Evolutionary conservation across 345 rosid species (phyloP).

Genomic region (Salix koriyanagi): DNA sequence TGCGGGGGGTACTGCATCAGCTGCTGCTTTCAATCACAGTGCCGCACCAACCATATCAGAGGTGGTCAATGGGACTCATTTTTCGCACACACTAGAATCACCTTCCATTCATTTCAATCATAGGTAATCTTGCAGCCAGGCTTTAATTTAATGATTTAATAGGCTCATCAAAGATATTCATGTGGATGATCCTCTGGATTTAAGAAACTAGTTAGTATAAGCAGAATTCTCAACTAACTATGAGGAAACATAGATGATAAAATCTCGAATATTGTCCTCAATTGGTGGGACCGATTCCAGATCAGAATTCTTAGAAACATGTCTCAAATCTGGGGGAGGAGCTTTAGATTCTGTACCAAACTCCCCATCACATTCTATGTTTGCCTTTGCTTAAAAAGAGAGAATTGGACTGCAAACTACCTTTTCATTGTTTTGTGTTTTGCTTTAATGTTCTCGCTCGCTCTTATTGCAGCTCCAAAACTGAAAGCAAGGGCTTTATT

Average conservation of each 20-base stretch:
- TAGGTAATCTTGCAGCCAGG: slow-evolving; percentile 32
- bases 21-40: not conserved
- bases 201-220: no score
- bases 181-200: no score
- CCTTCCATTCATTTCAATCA: slow-evolving; percentile 48
- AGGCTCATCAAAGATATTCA: no score
- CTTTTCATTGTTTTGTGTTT: not conserved
- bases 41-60: slow-evolving; percentile 22
- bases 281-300: slow-evolving; percentile 23
- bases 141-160: no score
- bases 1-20: slow-evolving; percentile 12
- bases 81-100: slow-evolving; percentile 45
- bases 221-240: no score
- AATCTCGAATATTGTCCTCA: not conserved
- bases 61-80: slow-evolving; percentile 36
- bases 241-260: no score
- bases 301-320: slow-evolving; percentile 10
- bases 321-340: slow-evolving; percentile 27
- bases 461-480: slow-evolving; percentile 39
- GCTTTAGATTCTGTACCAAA: slow-evolving; percentile 44
- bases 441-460: not conserved
- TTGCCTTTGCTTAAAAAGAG: not conserved
- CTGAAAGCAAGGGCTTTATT: slow-evolving; percentile 39
- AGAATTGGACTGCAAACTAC: not conserved
- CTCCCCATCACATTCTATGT: not conserved